A percentile compares a stretch with the other conserved stretches of the same genome.
These are phyloP conservation scores for Colletotrichum cuscutae DNA, from an alignment of 2,329 filamentous ascomycete genomes.

Conservation along the genomic window DNA sequence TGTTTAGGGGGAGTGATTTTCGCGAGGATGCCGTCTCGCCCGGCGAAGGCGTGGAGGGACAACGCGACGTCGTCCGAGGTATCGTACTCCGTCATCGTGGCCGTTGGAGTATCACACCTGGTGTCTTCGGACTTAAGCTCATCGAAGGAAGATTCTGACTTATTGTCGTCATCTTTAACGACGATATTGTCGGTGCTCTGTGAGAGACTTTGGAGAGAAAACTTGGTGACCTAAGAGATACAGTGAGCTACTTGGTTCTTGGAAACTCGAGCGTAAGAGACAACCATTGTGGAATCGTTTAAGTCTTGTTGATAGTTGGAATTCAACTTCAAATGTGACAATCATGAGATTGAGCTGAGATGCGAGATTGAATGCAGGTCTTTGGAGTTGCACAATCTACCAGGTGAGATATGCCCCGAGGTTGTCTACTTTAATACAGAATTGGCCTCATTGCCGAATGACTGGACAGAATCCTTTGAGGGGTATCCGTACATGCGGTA, in stretches of 20 bases:
- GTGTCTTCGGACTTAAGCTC: background rate
- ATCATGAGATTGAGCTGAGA: background rate
- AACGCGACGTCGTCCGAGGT: constrained; percentile 31
- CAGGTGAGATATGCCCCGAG: background rate
- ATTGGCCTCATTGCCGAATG: background rate
- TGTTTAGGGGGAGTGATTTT: constrained; percentile 56
- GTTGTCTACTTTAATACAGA: background rate
- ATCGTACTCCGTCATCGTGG: background rate
- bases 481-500: background rate
- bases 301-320: background rate
- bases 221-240: constrained; percentile 20
- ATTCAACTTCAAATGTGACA: background rate
- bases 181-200: background rate
- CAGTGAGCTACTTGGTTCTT: background rate
- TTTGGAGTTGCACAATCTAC: background rate
- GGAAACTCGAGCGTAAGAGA: background rate
- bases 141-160: background rate
- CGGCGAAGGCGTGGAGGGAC: constrained; percentile 51
- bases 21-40: constrained; percentile 54
- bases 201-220: constrained; percentile 1
- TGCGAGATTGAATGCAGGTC: background rate
- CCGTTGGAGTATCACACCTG: constrained; percentile 2
- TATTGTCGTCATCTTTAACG: background rate
- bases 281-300: background rate
- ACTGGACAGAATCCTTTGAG: background rate